Conservation (phyloP, 129 eudicot genomes). For the carrot (Daucus carota) region DH1_v3.0 NC_030384.2:44997501-44998000, state of each 20-base stretch:
- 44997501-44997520: neutral
- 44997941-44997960: neutral
- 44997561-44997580: neutral
- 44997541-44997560: neutral
- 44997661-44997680: neutral
- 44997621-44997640: neutral
- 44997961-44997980: neutral
- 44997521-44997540: neutral
- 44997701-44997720: neutral
- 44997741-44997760: neutral
- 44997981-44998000: neutral
- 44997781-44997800: neutral
- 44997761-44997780: neutral
- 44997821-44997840: slow-evolving; percentile 58
- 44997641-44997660: neutral
- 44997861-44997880: slow-evolving; percentile 26
- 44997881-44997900: slow-evolving; percentile 21
- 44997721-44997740: neutral
- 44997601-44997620: neutral
- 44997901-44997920: neutral
- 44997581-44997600: neutral
- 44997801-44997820: no score
- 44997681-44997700: neutral
- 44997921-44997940: neutral
- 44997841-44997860: slow-evolving; percentile 88